These are phyloP conservation scores for Artemisia argyi DNA, from an alignment of 129 eudicot genomes.

Conservation along the genomic window DNA sequence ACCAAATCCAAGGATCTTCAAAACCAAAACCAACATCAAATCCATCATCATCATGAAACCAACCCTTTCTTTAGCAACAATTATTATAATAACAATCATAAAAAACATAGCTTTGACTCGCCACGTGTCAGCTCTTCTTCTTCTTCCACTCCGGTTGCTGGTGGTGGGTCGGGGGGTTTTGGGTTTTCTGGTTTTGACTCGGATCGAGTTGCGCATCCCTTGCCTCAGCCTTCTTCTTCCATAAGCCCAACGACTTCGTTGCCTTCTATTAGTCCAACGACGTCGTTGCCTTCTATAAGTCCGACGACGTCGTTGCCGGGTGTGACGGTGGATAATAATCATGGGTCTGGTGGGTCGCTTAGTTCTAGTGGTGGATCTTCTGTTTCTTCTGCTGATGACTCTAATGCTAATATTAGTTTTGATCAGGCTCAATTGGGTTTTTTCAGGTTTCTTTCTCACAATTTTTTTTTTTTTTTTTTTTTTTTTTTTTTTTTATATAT, in stretches of 20 bases:
- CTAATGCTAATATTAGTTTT: conserved; percentile 26
- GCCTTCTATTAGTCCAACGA: background rate
- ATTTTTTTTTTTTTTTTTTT: too few species aligned
- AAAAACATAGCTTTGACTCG: conserved; percentile 30
- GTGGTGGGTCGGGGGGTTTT: conserved; percentile 17
- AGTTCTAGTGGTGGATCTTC: conserved; percentile 87
- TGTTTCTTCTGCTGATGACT: conserved; percentile 66
- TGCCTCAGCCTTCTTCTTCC: conserved; percentile 52
- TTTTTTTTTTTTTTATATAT: too few species aligned
- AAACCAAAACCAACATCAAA: too few species aligned
- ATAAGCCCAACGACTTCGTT: conserved; percentile 19
- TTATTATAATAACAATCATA: conserved; percentile 27
- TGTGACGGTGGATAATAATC: conserved; percentile 14
- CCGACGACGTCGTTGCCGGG: conserved; percentile 39
- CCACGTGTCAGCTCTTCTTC: conserved; percentile 36
- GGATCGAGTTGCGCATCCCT: conserved; percentile 51
- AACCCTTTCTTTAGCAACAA: conserved; percentile 32
- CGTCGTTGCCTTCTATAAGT: conserved; percentile 12
- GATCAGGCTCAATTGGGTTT: conserved; percentile 53
- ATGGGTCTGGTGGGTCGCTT: conserved; percentile 51
- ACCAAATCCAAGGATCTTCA: conserved; percentile 44
- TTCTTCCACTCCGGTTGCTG: conserved; percentile 16
- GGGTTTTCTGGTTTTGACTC: conserved; percentile 31
- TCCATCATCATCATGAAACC: conserved; percentile 14
- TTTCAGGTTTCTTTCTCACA: conserved; percentile 42